Conservation (phyloP, 73 alveolate species). For the Paramecium sexaurelia region DNA sequence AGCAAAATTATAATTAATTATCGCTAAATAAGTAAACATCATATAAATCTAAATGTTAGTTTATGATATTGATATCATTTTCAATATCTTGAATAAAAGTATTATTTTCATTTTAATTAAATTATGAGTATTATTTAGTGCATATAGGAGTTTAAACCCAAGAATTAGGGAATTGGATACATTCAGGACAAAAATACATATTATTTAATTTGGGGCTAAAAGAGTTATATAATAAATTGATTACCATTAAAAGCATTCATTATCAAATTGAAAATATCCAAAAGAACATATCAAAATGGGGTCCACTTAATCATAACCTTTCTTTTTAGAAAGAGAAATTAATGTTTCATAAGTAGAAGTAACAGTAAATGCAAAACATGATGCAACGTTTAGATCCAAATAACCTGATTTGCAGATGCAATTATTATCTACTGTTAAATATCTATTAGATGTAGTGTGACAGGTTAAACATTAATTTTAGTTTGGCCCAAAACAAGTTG, state of each 20-base stretch:
- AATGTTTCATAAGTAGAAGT: background rate
- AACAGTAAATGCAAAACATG: background rate
- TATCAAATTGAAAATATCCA: background rate
- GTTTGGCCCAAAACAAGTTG: background rate
- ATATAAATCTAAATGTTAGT: background rate
- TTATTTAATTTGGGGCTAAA: background rate
- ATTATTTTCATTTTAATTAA: background rate
- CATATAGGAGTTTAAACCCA: background rate
- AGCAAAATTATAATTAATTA: background rate
- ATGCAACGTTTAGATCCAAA: background rate
- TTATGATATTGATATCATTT: background rate
- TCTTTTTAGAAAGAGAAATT: background rate
- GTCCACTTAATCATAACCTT: background rate
- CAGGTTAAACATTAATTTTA: background rate
- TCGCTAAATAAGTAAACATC: background rate
- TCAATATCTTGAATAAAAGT: background rate
- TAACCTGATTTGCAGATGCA: background rate
- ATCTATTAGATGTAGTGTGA: background rate
- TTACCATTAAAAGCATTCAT: background rate
- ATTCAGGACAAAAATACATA: background rate
- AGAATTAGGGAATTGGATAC: background rate
- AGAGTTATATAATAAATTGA: background rate
- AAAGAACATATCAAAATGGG: background rate
- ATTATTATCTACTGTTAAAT: background rate
- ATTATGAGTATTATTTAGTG: background rate